Evolutionary conservation across 2,329 filamentous ascomycete genomes (phyloP).

Genomic region (Beauveria australis): DNA sequence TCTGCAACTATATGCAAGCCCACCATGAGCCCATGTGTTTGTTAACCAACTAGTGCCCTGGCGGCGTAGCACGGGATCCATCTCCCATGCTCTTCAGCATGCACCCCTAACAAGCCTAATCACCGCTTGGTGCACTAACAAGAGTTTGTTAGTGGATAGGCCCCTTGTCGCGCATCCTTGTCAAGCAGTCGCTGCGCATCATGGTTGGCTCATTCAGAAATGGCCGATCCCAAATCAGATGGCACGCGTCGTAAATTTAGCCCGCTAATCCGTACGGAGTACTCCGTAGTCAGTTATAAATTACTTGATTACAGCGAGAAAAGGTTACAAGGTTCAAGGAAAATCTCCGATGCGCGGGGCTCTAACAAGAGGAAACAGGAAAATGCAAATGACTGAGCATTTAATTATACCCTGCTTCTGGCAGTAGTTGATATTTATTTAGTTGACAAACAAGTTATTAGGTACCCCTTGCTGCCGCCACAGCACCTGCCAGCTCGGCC

Average conservation of each 20-base stretch:
- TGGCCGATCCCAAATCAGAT: constrained; percentile 1
- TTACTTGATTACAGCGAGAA: too few relatives aligned
- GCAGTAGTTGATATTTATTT: too few relatives aligned
- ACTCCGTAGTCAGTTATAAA: too few relatives aligned
- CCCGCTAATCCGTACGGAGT: too few relatives aligned
- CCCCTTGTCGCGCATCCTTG: not conserved
- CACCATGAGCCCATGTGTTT: not conserved
- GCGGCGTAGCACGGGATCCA: constrained; percentile 10
- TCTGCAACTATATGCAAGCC: not conserved
- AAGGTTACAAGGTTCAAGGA: too few relatives aligned
- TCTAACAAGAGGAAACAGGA: not conserved
- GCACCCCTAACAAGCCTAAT: not conserved
- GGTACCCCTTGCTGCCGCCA: not conserved
- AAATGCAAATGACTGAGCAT: not conserved
- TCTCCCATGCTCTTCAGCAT: constrained; percentile 5
- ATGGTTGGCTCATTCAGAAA: constrained; percentile 7
- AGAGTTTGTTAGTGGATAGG: not conserved
- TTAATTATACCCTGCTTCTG: too few relatives aligned
- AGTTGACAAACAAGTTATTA: too few relatives aligned
- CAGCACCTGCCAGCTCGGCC: not conserved
- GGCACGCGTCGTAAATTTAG: constrained; percentile 3
- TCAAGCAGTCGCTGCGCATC: constrained; percentile 1
- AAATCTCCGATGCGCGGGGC: not conserved
- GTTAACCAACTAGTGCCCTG: not conserved
- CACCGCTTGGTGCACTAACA: not conserved